Conservation (phyloP, 1,284 basidiomycete species). For the Trametes versicolor region DNA sequence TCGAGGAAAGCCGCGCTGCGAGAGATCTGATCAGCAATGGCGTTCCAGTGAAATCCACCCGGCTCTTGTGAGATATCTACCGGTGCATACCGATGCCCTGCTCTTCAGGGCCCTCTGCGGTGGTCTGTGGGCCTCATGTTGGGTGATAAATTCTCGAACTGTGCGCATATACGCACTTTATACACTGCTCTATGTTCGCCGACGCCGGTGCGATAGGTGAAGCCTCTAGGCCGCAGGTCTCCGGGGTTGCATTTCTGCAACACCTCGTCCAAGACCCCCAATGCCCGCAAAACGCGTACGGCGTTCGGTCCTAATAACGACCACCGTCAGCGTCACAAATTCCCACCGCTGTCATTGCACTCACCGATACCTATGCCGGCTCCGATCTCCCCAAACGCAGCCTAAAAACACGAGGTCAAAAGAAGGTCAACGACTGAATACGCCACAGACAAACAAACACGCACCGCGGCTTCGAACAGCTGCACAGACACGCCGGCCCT, state of each 20-base stretch:
- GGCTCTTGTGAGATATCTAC: constrained; percentile 20
- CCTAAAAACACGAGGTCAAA: constrained; percentile 37
- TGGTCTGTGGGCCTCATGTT: constrained; percentile 5
- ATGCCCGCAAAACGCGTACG: constrained; percentile 52
- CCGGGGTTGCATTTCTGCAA: constrained; percentile 48
- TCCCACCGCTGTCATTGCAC: constrained; percentile 9
- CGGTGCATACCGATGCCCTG: constrained; percentile 46
- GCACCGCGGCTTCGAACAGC: constrained; percentile 61
- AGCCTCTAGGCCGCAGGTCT: constrained; percentile 45
- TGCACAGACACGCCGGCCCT: constrained; percentile 55
- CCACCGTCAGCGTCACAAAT: neutral
- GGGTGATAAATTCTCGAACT: neutral
- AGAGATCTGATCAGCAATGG: neutral
- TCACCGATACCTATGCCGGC: constrained; percentile 63
- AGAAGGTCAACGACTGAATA: neutral
- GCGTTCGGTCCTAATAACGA: constrained; percentile 57
- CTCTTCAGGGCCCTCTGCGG: constrained; percentile 37
- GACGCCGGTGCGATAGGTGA: constrained; percentile 54
- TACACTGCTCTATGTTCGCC: constrained; percentile 56
- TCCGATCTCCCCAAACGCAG: constrained; percentile 60
- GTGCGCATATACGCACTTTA: too few relatives aligned
- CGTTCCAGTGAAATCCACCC: too few relatives aligned
- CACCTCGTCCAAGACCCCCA: constrained; percentile 56
- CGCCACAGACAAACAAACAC: neutral
- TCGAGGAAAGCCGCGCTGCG: constrained; percentile 58